Percentiles rank a stretch among this genome's conserved stretches.
Evolutionary conservation across 2,329 filamentous ascomycete species (phyloP).

Genomic region (Diplodia corticola): DNA sequence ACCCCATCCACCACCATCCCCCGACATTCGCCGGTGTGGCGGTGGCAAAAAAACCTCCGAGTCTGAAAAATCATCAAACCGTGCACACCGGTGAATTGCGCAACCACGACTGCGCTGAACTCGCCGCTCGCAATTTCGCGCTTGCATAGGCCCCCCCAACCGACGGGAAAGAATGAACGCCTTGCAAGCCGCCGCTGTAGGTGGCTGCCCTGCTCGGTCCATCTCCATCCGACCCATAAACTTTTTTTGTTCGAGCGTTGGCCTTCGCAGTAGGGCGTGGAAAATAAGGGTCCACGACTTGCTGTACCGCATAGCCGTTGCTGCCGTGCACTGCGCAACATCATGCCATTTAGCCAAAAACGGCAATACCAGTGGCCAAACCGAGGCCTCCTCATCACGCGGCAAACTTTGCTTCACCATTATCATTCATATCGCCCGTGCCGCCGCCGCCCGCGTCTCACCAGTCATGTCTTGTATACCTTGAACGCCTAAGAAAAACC

Average conservation of each 20-base stretch:
- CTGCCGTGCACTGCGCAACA: background rate
- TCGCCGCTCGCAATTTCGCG: background rate
- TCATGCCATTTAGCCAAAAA: background rate
- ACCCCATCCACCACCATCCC: background rate
- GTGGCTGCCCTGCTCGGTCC: background rate
- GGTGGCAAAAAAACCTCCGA: slow-evolving; percentile 7
- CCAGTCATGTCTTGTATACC: background rate
- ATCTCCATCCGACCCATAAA: too few species aligned
- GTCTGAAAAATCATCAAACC: background rate
- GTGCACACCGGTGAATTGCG: background rate
- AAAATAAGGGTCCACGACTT: too few species aligned
- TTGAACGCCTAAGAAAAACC: background rate
- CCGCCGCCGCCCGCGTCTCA: too few species aligned
- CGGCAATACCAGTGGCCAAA: background rate
- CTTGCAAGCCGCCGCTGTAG: background rate
- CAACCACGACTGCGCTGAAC: background rate
- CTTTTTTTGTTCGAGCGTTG: too few species aligned
- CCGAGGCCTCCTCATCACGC: background rate
- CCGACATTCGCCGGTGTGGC: background rate
- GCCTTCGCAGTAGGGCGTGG: too few species aligned
- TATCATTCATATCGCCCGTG: background rate
- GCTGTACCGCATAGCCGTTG: too few species aligned
- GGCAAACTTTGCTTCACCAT: background rate
- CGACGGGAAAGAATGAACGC: background rate
- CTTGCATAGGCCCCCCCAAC: background rate